Evolutionary conservation across 208 protist species (phyloP), one percentile per base, ranked within the genome.

Genomic region (Trypanosoma mega): DNA sequence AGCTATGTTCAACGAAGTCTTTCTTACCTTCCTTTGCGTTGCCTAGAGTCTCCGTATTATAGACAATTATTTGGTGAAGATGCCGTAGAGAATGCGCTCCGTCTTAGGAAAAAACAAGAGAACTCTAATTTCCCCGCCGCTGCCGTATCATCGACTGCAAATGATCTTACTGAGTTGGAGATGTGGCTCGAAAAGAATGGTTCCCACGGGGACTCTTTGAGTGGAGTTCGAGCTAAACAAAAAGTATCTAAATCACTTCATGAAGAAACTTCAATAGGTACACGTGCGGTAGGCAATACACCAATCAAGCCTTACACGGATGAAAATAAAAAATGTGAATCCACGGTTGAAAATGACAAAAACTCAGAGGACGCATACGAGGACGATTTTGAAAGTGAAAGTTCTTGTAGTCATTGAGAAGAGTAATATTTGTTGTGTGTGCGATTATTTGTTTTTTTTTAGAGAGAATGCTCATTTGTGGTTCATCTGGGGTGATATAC

Each of bases 1-100:
- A 34, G 64, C 5, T 88, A 85, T 61, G 70, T 86, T 14, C 72
- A 67, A 26, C 53, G 73, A 41, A 45, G 74, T 49, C 74, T 92
- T 11, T 46, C 41, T n/a, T 66, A 48, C 14, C 62, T 92, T 12
- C 81, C 80, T 0, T 23, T 18, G 14, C 44, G 45, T 16, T 72
- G 78, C 21, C 53, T 90, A 8, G 20, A 72, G n/a, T 71, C 68
- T 18, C 29, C 31, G 26, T 34, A 70, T 4, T 90, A 90, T 47
- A 53, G 27, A 14, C 18, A 66, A 1, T 29, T 80, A 2, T 90
- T 90, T 58, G 76, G 78, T 4, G 65, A 64, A 14, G 82, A 80
- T 1, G 61, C 63, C 39, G 72, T 90, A 53, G 54, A 50, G 43
- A 64, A 63, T 21, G 76, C 72, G 12, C 48, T 84, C 48, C 20